Percentiles rank a stretch among this genome's conserved stretches.
Evolutionary conservation across 2,329 filamentous ascomycete species (phyloP).

Genomic region (Macrophomina phaseolina): DNA sequence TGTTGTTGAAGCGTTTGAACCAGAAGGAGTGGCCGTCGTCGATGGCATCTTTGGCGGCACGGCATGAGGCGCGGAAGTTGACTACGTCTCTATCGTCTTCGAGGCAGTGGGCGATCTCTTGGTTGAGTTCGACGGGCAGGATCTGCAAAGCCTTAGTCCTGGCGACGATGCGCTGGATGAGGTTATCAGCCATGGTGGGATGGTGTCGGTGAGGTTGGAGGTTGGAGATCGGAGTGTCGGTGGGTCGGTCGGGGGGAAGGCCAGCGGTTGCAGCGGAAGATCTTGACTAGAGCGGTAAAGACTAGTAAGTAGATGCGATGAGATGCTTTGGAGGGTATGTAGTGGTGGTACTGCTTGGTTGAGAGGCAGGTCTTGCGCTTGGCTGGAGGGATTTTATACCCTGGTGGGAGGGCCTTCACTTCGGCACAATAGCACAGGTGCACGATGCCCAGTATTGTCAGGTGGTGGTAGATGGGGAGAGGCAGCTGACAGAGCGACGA

Average conservation of each 20-base stretch:
- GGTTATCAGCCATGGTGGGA: not conserved
- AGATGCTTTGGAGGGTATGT: not conserved
- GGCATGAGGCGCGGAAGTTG: constrained; percentile 49
- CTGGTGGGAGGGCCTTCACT: not conserved
- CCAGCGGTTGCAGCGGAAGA: not conserved
- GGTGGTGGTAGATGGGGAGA: not conserved
- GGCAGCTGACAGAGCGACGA: not conserved
- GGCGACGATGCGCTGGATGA: constrained; percentile 4
- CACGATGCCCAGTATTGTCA: not conserved
- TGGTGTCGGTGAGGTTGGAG: not conserved
- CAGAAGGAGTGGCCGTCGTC: constrained; percentile 54
- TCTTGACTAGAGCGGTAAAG: not conserved
- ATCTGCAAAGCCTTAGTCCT: constrained; percentile 21
- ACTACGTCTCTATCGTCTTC: constrained; percentile 51
- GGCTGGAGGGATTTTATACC: not conserved
- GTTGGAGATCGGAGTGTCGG: not conserved
- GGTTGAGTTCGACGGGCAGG: constrained; percentile 47
- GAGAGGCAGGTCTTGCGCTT: not conserved
- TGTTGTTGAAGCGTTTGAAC: constrained; percentile 50
- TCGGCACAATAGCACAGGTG: not conserved
- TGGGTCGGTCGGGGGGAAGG: not conserved
- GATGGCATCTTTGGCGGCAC: constrained; percentile 46
- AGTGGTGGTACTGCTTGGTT: not conserved
- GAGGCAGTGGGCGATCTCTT: constrained; percentile 46
- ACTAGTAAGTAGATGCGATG: not conserved